A percentile compares a stretch with the other conserved stretches of the same genome.
Conservation (phyloP, 306 rosid genomes). For the Senna tora region DNA sequence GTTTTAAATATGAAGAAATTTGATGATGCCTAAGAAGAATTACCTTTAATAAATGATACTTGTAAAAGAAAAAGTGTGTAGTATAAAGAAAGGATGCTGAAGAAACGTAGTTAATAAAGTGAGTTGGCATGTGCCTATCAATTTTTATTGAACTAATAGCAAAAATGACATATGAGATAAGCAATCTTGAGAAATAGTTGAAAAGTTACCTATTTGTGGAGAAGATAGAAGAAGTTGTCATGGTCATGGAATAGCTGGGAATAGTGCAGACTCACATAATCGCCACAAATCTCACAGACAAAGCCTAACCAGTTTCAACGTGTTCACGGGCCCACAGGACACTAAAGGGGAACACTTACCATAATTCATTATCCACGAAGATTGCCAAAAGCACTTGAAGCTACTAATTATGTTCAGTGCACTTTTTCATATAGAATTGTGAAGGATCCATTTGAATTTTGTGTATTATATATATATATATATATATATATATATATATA, state of each 20-base stretch:
- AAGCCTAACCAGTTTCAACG: constrained; percentile 14
- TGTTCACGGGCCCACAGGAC: background rate
- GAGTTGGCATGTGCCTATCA: constrained; percentile 24
- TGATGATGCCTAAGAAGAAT: no score
- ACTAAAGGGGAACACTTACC: background rate
- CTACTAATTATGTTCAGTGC: constrained; percentile 16
- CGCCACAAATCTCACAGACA: constrained; percentile 19
- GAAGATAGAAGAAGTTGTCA: background rate
- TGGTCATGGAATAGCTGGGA: background rate
- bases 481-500: background rate
- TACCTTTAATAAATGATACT: no score
- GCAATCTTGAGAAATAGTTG: constrained; percentile 19
- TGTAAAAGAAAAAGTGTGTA: no score
- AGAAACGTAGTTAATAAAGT: constrained; percentile 7
- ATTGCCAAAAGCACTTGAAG: constrained; percentile 3
- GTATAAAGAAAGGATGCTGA: background rate
- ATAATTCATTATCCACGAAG: constrained; percentile 23
- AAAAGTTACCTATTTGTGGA: constrained; percentile 7
- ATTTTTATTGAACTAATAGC: background rate
- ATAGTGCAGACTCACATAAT: constrained; percentile 30
- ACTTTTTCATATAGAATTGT: background rate
- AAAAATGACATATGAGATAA: constrained; percentile 4
- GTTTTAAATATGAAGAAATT: no score
- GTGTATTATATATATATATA: background rate
- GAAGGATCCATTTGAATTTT: background rate